A percentile compares a stretch with the other conserved stretches of the same genome.
Conservation (phyloP, 345 rosid species). For the Linum lewisii region DNA sequence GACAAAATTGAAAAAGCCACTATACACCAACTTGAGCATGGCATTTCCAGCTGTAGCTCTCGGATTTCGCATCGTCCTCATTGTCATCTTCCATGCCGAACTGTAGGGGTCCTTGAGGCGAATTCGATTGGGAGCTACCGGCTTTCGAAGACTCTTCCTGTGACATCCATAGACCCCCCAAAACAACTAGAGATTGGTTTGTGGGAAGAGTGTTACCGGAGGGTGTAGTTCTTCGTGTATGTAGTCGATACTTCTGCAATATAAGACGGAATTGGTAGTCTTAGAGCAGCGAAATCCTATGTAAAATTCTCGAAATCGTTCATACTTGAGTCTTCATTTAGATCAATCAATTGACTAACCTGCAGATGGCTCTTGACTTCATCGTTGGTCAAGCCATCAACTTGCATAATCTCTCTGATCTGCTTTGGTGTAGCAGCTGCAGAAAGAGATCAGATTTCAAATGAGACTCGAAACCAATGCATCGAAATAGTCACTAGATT, state of each 20-base stretch:
- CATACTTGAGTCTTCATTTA: slow-evolving; percentile 1
- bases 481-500: neutral
- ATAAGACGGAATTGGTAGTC: neutral
- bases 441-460: slow-evolving; percentile 6
- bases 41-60: slow-evolving; percentile 55
- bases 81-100: slow-evolving; percentile 59
- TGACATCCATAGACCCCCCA: slow-evolving; percentile 54
- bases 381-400: slow-evolving; percentile 87
- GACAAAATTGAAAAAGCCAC: neutral
- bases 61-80: slow-evolving; percentile 57
- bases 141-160: slow-evolving; percentile 41
- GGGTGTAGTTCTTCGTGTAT: slow-evolving; percentile 38
- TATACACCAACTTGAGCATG: slow-evolving; percentile 24
- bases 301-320: neutral
- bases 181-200: slow-evolving; percentile 39
- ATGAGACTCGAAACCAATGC: slow-evolving; percentile 4
- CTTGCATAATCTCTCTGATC: slow-evolving; percentile 92
- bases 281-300: neutral
- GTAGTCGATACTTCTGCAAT: slow-evolving; percentile 78
- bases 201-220: slow-evolving; percentile 26
- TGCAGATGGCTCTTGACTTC: slow-evolving; percentile 99
- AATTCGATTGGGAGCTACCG: slow-evolving; percentile 46
- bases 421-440: slow-evolving; percentile 97
- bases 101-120: slow-evolving; percentile 85
- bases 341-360: slow-evolving; percentile 29